Conservation (phyloP, 1,284 basidiomycete genomes). For the Ganoderma sinense region DNA sequence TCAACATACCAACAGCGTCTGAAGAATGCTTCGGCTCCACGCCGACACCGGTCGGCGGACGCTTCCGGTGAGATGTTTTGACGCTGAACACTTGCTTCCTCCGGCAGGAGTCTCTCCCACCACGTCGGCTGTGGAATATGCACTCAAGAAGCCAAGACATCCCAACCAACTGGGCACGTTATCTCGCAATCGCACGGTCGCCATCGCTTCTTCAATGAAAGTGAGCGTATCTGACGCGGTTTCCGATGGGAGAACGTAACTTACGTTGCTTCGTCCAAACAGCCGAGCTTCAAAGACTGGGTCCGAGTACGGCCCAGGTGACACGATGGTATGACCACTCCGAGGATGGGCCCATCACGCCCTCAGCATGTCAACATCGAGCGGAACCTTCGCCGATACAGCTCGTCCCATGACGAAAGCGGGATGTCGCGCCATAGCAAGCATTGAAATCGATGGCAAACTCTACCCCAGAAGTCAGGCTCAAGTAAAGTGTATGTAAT, state of each 20-base stretch:
- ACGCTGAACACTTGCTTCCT: neutral
- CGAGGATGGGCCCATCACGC: neutral
- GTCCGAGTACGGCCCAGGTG: neutral
- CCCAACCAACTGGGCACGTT: neutral
- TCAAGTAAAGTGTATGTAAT: neutral
- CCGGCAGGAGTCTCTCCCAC: constrained; percentile 1
- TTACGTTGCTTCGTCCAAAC: neutral
- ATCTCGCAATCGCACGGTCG: neutral
- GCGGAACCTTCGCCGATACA: neutral
- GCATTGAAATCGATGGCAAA: neutral
- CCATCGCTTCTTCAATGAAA: neutral
- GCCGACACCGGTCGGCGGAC: neutral
- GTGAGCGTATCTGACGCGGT: neutral
- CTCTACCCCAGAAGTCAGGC: neutral
- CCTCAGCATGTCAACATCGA: neutral
- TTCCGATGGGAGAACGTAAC: neutral
- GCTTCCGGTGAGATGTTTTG: neutral
- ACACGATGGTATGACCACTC: neutral
- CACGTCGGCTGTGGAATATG: neutral
- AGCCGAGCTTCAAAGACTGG: neutral
- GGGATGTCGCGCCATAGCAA: neutral
- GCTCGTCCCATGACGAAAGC: neutral
- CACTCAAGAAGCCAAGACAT: constrained; percentile 7
- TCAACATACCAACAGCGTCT: neutral
- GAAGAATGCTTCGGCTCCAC: neutral